These are phyloP conservation scores for Penicillium riverlandense DNA, from an alignment of 495 filamentous ascomycete species.

Conservation along the genomic window DNA sequence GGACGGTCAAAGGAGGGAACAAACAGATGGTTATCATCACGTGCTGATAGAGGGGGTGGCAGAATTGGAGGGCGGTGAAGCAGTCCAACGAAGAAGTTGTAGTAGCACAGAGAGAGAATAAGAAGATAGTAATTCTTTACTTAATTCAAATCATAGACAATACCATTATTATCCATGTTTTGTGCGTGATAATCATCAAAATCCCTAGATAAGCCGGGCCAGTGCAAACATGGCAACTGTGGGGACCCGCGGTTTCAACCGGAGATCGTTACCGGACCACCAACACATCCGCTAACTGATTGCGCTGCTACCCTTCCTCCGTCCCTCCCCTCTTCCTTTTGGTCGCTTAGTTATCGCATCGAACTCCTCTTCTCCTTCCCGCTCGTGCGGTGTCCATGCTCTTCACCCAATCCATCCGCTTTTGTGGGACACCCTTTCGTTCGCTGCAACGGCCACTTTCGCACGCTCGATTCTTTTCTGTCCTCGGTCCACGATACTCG, in stretches of 20 bases:
- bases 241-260: slow-evolving; percentile 2
- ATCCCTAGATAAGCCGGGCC: no score
- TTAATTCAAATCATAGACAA: background rate
- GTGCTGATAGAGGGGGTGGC: background rate
- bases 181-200: no score
- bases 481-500: slow-evolving; percentile 26
- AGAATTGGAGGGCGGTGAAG: no score
- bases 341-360: background rate
- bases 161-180: background rate
- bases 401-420: slow-evolving; percentile 29
- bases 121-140: no score
- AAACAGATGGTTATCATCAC: background rate
- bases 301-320: background rate
- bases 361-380: background rate
- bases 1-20: background rate
- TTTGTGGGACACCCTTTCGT: slow-evolving; percentile 28
- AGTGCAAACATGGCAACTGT: slow-evolving; percentile 13
- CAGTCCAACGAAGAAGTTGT: no score
- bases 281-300: no score
- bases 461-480: slow-evolving; percentile 30
- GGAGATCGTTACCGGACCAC: no score
- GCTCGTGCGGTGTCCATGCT: slow-evolving; percentile 27
- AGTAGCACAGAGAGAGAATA: no score
- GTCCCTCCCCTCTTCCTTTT: background rate
- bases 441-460: slow-evolving; percentile 21